phyloP scores from a whole-genome alignment of 805 yeast genomes.

The Jamesozyma gamospora region DNA sequence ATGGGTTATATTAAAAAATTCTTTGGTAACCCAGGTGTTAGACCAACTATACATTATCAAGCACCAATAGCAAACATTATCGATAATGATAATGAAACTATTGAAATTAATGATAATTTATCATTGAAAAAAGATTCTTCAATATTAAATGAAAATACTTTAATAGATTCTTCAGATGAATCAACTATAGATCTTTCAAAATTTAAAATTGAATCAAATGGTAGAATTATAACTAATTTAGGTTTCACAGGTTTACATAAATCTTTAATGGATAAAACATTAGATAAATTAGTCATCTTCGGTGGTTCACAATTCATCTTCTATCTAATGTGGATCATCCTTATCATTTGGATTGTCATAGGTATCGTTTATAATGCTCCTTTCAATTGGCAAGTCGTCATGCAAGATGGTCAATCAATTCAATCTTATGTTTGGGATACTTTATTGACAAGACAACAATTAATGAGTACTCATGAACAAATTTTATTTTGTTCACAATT shows the following conservation, averaged over 20 bases:
- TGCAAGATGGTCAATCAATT: conserved; percentile 35
- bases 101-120: neutral
- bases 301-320: conserved; percentile 26
- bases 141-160: no score
- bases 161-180: conserved; percentile 2
- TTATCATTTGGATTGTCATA: conserved; percentile 22
- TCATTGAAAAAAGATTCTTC: no score
- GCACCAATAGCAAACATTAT: conserved; percentile 4
- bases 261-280: conserved; percentile 13
- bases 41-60: conserved; percentile 8
- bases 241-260: conserved; percentile 23
- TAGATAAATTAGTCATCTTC: conserved; percentile 20
- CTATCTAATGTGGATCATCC: conserved; percentile 19
- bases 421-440: conserved; percentile 35
- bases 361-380: conserved; percentile 27
- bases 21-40: conserved; percentile 16
- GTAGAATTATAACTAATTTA: conserved; percentile 12
- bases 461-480: conserved; percentile 23
- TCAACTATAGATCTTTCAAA: conserved; percentile 8
- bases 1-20: conserved; percentile 17
- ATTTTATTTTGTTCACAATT: conserved; percentile 19
- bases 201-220: conserved; percentile 10
- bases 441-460: conserved; percentile 33
- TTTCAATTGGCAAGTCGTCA: conserved; percentile 32
- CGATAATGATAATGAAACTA: neutral